These are phyloP conservation scores for Fusarium caatingaense DNA, from an alignment of 2,329 filamentous ascomycete genomes.

Conservation along the genomic window DNA sequence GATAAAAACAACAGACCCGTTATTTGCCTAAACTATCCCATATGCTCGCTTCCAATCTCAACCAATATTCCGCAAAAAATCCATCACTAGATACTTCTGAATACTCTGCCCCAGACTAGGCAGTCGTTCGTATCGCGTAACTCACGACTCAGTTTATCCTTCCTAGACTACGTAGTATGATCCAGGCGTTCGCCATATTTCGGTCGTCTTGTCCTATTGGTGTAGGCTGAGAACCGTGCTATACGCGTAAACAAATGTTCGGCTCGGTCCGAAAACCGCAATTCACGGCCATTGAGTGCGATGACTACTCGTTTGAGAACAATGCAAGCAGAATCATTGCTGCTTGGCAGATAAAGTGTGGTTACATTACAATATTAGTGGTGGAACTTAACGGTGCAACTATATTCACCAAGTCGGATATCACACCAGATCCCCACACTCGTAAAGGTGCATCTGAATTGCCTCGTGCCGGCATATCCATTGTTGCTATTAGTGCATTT, in stretches of 20 bases:
- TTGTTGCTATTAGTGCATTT: neutral
- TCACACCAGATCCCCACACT: neutral
- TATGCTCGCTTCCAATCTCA: neutral
- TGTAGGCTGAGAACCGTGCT: neutral
- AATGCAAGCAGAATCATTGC: neutral
- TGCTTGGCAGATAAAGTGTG: neutral
- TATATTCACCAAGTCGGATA: neutral
- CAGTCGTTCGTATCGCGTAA: too few species aligned
- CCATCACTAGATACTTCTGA: neutral
- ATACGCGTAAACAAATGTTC: neutral
- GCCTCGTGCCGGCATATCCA: neutral
- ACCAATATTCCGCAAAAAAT: neutral
- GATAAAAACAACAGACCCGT: too few species aligned
- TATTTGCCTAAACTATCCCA: neutral
- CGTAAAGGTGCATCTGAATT: neutral
- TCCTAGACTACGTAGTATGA: neutral
- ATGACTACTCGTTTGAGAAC: neutral
- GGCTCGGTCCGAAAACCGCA: neutral
- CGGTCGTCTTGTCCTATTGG: neutral
- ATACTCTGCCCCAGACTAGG: neutral
- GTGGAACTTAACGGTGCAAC: neutral
- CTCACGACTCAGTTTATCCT: neutral
- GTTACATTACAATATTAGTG: neutral
- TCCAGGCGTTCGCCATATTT: neutral
- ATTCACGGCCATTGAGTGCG: neutral